These are phyloP conservation scores for Brassica balearica DNA, from an alignment of 441 rosid genomes.

Conservation along the genomic window DNA sequence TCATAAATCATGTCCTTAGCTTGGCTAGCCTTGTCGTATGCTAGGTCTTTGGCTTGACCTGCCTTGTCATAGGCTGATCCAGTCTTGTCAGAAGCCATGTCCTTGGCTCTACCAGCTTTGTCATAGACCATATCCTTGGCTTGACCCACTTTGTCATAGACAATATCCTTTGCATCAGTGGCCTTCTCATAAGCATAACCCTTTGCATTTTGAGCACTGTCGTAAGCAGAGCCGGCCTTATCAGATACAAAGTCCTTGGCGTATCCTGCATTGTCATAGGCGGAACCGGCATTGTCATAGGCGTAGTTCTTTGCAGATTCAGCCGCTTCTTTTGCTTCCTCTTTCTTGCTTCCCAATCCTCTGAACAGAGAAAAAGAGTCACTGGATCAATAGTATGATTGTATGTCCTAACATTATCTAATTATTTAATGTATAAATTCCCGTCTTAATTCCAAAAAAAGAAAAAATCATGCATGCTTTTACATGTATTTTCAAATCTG, in stretches of 20 bases:
- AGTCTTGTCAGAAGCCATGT: constrained; percentile 5
- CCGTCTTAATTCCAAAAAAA: neutral
- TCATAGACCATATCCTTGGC: constrained; percentile 35
- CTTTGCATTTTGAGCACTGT: constrained; percentile 25
- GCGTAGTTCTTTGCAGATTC: constrained; percentile 45
- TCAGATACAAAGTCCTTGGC: constrained; percentile 40
- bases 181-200: constrained; percentile 32
- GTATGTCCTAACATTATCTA: neutral
- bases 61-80: constrained; percentile 32
- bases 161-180: constrained; percentile 39
- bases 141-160: constrained; percentile 36
- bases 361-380: constrained; percentile 26
- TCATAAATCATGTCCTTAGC: constrained; percentile 2
- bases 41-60: constrained; percentile 11
- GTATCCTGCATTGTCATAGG: constrained; percentile 41
- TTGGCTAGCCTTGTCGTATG: constrained; percentile 27
- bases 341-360: constrained; percentile 45
- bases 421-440: neutral
- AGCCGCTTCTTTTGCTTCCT: constrained; percentile 42
- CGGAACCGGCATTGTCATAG: constrained; percentile 42
- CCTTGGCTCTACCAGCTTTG: constrained; percentile 35
- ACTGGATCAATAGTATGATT: neutral
- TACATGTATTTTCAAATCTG: neutral
- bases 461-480: neutral
- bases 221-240: constrained; percentile 37